Evolutionary conservation across 345 rosid species (phyloP).

Genomic region (Arabidopsis arenosa): DNA sequence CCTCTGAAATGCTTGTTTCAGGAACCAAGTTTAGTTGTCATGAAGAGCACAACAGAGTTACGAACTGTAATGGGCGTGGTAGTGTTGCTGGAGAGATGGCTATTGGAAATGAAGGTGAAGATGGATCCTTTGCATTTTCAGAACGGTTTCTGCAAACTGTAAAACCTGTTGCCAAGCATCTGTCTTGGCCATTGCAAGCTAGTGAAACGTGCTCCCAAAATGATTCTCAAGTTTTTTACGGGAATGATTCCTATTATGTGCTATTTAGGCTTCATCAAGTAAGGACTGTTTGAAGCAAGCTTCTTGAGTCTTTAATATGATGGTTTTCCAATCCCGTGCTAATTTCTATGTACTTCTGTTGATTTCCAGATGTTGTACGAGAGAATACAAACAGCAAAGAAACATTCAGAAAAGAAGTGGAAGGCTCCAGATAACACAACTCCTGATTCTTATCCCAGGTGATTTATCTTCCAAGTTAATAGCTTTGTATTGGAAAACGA

Average conservation of each 20-base stretch:
- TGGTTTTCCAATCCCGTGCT: background rate
- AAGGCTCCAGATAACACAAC: slow-evolving; percentile 68
- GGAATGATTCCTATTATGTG: slow-evolving; percentile 92
- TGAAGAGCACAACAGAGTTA: slow-evolving; percentile 71
- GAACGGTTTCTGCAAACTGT: slow-evolving; percentile 74
- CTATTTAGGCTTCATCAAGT: slow-evolving; percentile 97
- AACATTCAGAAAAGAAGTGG: slow-evolving; percentile 89
- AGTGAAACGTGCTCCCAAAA: slow-evolving; percentile 60
- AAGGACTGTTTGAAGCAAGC: slow-evolving; percentile 40
- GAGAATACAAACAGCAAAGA: slow-evolving; percentile 87
- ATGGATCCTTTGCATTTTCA: slow-evolving; percentile 65
- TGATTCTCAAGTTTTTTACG: slow-evolving; percentile 75
- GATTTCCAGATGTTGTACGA: slow-evolving; percentile 77
- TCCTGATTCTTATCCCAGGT: slow-evolving; percentile 92
- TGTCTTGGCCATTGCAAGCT: slow-evolving; percentile 56
- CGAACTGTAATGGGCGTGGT: slow-evolving; percentile 60
- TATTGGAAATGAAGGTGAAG: slow-evolving; percentile 79
- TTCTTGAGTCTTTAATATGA: slow-evolving; percentile 20
- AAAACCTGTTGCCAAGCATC: slow-evolving; percentile 89
- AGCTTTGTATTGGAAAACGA: slow-evolving; percentile 19
- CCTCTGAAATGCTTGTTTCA: slow-evolving; percentile 73
- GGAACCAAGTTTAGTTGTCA: slow-evolving; percentile 69
- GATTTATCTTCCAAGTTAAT: slow-evolving; percentile 20
- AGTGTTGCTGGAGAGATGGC: slow-evolving; percentile 81
- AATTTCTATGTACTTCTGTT: slow-evolving; percentile 19